These are phyloP conservation scores for Clitopilus passeckerianus DNA, from an alignment of 768 basidiomycete genomes.

Conservation along the genomic window DNA sequence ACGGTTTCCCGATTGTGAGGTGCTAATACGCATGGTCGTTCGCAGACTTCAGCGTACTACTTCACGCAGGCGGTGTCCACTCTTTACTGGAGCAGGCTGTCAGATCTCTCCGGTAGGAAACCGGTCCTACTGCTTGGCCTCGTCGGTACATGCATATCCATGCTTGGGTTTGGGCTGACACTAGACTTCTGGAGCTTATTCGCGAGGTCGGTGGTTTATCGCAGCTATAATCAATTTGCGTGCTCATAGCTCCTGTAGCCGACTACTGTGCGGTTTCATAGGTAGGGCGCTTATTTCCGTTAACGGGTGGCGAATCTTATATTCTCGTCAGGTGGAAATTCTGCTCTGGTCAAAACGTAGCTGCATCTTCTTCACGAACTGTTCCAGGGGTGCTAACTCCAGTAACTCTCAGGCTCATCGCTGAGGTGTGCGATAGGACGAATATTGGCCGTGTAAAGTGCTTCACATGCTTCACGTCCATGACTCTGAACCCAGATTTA, in stretches of 20 bases:
- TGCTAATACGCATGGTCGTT: neutral
- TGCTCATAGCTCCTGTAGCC: neutral
- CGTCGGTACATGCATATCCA: conserved; percentile 47
- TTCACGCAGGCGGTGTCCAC: conserved; percentile 53
- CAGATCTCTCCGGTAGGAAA: conserved; percentile 58
- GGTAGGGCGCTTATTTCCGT: neutral
- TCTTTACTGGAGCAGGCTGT: conserved; percentile 59
- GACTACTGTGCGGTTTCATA: neutral
- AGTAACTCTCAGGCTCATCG: neutral
- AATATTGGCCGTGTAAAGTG: conserved; percentile 42
- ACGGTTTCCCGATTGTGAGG: no score
- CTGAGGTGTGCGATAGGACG: conserved; percentile 26
- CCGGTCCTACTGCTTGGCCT: conserved; percentile 56
- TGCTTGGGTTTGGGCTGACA: conserved; percentile 57
- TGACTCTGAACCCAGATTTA: neutral
- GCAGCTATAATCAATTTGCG: neutral
- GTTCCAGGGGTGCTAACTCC: neutral
- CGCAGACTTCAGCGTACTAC: conserved; percentile 57
- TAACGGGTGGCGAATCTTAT: neutral
- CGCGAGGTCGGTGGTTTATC: conserved; percentile 20
- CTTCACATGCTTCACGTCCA: neutral
- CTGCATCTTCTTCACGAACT: neutral
- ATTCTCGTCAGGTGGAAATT: neutral
- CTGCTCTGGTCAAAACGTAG: neutral
- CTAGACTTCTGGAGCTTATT: conserved; percentile 50